Percentiles rank a stretch among this genome's conserved stretches.
phyloP scores from a whole-genome alignment of 192 early-diverging fungal species.

The Cladochytrium replicatum region DNA sequence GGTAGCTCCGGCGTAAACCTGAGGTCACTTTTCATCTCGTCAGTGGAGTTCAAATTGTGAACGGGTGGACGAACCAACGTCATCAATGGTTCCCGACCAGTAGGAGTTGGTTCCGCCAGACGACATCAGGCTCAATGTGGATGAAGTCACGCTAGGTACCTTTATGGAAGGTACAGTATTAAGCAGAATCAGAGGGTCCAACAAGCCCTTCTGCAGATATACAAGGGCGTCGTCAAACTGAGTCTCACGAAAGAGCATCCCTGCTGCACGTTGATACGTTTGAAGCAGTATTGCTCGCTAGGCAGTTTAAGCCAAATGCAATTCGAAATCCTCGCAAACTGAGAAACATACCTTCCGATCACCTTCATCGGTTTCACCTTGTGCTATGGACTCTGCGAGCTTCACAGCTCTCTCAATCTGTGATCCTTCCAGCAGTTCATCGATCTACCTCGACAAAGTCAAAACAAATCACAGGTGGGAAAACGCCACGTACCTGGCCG shows the following conservation, averaged over 20 bases:
- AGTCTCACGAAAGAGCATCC: slow-evolving; percentile 50
- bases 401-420: slow-evolving; percentile 52
- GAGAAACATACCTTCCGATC: slow-evolving; percentile 22
- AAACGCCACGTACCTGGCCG: slow-evolving; percentile 32
- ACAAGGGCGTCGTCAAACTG: slow-evolving; percentile 58
- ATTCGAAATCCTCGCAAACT: background rate
- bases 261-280: slow-evolving; percentile 53
- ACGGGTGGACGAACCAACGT: no score
- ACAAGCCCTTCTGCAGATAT: slow-evolving; percentile 49
- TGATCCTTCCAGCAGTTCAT: slow-evolving; percentile 43
- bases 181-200: slow-evolving; percentile 51
- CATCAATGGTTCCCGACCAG: no score
- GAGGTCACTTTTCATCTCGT: no score
- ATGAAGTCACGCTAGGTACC: no score
- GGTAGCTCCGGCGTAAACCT: slow-evolving; percentile 28
- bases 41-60: no score
- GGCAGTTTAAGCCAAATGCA: background rate
- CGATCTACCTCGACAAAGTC: slow-evolving; percentile 25
- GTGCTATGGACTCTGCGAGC: slow-evolving; percentile 44
- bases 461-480: background rate
- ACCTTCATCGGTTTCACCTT: slow-evolving; percentile 36
- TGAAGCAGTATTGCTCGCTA: slow-evolving; percentile 3
- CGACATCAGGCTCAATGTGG: no score
- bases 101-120: no score
- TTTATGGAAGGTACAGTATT: slow-evolving; percentile 41